phyloP scores from a whole-genome alignment of 306 rosid species.

The Glycyrrhiza uralensis region DNA sequence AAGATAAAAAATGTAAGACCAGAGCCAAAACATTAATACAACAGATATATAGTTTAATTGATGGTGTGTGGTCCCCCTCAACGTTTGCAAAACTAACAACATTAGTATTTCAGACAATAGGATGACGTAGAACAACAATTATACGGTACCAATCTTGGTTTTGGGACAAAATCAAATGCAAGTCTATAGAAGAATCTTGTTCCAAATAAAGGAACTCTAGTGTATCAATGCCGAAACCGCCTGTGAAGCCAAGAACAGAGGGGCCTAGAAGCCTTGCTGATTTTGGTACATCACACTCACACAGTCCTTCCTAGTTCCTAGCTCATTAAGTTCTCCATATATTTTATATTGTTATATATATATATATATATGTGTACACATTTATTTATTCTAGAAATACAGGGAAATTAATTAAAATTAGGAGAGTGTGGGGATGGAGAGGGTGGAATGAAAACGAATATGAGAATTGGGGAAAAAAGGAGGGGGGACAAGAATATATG shows the following conservation, averaged over 20 bases:
- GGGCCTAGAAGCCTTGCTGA: conserved; percentile 27
- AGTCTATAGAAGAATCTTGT: conserved; percentile 24
- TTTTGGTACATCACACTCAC: conserved; percentile 20
- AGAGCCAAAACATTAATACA: neutral
- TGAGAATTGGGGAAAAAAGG: conserved; percentile 6
- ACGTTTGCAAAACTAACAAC: neutral
- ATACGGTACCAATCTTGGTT: conserved; percentile 22
- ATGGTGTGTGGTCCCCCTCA: conserved; percentile 29
- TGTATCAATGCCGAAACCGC: conserved; percentile 17
- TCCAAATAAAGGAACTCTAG: neutral
- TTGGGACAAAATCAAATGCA: conserved; percentile 10
- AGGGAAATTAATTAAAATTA: neutral
- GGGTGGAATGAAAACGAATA: conserved; percentile 13
- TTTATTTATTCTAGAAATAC: neutral
- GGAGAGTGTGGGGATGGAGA: no score
- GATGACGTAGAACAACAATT: conserved; percentile 31
- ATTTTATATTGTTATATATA: no score
- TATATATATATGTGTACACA: neutral
- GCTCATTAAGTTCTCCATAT: neutral
- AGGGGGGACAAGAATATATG: conserved; percentile 54
- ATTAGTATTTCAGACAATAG: conserved; percentile 23
- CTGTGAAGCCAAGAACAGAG: conserved; percentile 6
- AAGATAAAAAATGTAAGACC: neutral
- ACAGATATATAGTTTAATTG: neutral
- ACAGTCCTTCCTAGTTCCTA: conserved; percentile 4